A percentile compares a stretch with the other conserved stretches of the same genome.
phyloP scores from a whole-genome alignment of 2,329 filamentous ascomycete species.

The Beauveria pseudobassiana region DNA sequence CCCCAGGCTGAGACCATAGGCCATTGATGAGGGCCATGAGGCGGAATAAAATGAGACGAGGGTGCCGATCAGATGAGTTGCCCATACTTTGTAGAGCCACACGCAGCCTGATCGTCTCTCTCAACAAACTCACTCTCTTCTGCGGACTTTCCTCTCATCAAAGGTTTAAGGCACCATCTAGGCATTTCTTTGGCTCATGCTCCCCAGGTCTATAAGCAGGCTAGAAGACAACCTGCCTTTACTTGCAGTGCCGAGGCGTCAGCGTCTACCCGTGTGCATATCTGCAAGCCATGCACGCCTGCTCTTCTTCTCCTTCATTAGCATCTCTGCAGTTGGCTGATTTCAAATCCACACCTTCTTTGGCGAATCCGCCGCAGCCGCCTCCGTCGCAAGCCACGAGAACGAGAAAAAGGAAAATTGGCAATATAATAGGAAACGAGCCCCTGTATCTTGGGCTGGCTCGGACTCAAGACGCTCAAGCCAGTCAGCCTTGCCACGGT shows the following conservation, averaged over 20 bases:
- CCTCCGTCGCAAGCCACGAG: not conserved
- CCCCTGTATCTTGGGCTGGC: not conserved
- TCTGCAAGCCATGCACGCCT: not conserved
- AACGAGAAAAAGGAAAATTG: not conserved
- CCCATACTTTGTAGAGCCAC: not conserved
- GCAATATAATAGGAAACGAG: not conserved
- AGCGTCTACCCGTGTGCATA: not conserved
- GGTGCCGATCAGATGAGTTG: not conserved
- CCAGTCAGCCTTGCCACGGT: conserved; percentile 9
- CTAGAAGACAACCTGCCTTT: not conserved
- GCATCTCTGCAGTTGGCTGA: not conserved
- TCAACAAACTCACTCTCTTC: too few species aligned
- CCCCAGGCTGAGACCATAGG: not conserved
- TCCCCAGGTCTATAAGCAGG: not conserved
- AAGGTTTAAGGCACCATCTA: not conserved
- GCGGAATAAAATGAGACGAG: not conserved
- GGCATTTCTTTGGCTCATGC: not conserved
- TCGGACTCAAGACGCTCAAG: not conserved
- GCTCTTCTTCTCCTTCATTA: too few species aligned
- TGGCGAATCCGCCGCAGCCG: not conserved
- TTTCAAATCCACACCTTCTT: not conserved
- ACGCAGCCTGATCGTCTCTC: not conserved
- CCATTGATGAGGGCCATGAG: not conserved
- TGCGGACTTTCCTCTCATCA: not conserved
- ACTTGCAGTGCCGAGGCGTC: not conserved